phyloP scores from a whole-genome alignment of 2,329 filamentous ascomycete genomes.

The Trichoderma arundinaceum region DNA sequence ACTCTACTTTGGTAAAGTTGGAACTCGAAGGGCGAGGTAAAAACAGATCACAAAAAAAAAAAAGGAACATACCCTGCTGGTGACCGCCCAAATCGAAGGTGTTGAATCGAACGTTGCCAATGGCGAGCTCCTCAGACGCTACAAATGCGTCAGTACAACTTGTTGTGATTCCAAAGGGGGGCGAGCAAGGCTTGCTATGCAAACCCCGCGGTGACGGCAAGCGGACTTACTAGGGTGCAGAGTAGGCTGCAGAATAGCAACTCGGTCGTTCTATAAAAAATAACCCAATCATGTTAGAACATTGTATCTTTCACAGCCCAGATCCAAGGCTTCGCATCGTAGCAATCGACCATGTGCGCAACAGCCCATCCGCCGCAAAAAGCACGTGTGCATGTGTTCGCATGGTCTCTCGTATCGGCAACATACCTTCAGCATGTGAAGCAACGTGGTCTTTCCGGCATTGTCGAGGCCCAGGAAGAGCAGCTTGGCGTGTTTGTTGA shows the following conservation, averaged over 20 bases:
- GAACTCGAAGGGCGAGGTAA: slow-evolving; percentile 11
- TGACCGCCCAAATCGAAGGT: slow-evolving; percentile 94
- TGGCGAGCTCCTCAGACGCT: slow-evolving; percentile 91
- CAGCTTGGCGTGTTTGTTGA: slow-evolving; percentile 96
- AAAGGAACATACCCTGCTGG: slow-evolving; percentile 72
- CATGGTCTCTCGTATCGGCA: not conserved
- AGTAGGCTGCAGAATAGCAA: slow-evolving; percentile 87
- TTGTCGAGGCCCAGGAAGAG: slow-evolving; percentile 93
- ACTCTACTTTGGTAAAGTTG: not conserved
- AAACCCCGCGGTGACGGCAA: not conserved
- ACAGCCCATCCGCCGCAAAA: not conserved
- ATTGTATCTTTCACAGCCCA: slow-evolving; percentile 7
- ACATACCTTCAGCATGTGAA: slow-evolving; percentile 93
- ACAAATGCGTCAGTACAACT: slow-evolving; percentile 33
- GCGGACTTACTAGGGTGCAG: slow-evolving; percentile 80
- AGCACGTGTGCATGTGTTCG: not conserved
- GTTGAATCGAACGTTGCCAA: slow-evolving; percentile 92
- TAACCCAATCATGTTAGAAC: slow-evolving; percentile 36
- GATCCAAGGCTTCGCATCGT: not conserved
- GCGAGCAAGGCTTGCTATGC: not conserved
- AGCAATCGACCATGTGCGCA: not conserved
- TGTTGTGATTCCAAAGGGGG: not conserved
- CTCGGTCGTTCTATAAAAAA: slow-evolving; percentile 80
- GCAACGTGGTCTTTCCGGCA: slow-evolving; percentile 89
- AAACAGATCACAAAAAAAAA: not conserved